phyloP scores from a whole-genome alignment of 306 rosid species.

The Castanopsis chinensis region DNA sequence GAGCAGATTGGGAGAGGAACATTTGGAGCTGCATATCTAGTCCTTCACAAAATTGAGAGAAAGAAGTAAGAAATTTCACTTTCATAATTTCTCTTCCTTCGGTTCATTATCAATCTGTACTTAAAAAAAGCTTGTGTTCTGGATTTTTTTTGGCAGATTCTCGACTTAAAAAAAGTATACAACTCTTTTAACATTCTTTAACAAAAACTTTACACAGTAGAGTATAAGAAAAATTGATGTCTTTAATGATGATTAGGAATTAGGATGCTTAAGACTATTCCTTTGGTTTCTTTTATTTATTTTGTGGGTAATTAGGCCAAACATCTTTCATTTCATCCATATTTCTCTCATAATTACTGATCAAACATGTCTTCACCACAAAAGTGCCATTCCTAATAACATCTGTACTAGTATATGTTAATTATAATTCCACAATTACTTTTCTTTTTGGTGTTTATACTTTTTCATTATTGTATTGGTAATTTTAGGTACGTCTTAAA shows the following conservation, averaged over 20 bases:
- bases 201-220: no score
- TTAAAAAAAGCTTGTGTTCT: neutral
- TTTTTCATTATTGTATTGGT: constrained; percentile 11
- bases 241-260: no score
- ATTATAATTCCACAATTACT: neutral
- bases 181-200: no score
- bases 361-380: no score
- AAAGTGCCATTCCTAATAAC: no score
- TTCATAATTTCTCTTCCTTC: neutral
- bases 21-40: constrained; percentile 72
- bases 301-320: no score
- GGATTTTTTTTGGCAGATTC: neutral
- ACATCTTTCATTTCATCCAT: no score
- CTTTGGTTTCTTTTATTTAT: no score
- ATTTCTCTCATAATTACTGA: no score
- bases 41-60: constrained; percentile 63
- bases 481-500: constrained; percentile 74
- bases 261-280: no score
- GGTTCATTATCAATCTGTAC: neutral
- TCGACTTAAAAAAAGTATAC: neutral
- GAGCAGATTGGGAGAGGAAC: constrained; percentile 87
- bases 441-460: constrained; percentile 12
- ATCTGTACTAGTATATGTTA: neutral
- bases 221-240: no score
- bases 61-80: constrained; percentile 47